Base-by-base conservation (phyloP, 2,329 filamentous ascomycete species). In the Aureobasidium sp. region DNA sequence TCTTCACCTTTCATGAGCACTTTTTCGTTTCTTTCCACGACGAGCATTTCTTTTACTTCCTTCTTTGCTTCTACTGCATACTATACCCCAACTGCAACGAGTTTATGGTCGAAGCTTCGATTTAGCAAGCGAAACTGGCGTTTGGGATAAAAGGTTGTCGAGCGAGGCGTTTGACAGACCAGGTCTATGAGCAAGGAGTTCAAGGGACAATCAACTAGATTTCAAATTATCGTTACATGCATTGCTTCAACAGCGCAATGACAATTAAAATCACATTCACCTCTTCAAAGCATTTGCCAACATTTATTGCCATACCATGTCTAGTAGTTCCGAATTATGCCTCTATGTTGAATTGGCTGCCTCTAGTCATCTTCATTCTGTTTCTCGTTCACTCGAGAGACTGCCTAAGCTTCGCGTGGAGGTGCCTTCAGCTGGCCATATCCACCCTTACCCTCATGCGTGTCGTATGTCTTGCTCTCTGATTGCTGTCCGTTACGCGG, bases 401-500 rank as follows among this genome's bases (percentile, higher is more conserved):
- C 22, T 6, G 12, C 17, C 22, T 59, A 59, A 27, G 31, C 31
- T n/a, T 34, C 45, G 14, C 36, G 36, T 3, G 57, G 44, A 42
- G 57, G 57, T 42, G 57, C 57, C 57, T 80, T 83, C 75, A 86
- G 83, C 47, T 77, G 70, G 0, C 86, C 86, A 75, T 88, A 88
- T 0, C 86, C 86, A 12, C 85, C 86, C 67, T 83, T 80, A 1
- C 84, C 84, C 55, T 84, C 81, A 1, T 77, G 71, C 61, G 74
- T 79, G 68, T 80, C 75, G 68, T 88, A 90, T 8, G 85, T 85
- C 78, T 83, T 83, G 3, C 87, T 87, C 75, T 90, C 85, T 3
- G 81, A 79, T 0, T 76, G 81, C 63, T 77, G 77, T 44, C 78
- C 77, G 67, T 84, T 89, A 52, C 93, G 80, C 3, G 92, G 92